These are phyloP conservation scores for Coriolopsis trogii DNA, from an alignment of 1,284 basidiomycete species.

Conservation along the genomic window DNA sequence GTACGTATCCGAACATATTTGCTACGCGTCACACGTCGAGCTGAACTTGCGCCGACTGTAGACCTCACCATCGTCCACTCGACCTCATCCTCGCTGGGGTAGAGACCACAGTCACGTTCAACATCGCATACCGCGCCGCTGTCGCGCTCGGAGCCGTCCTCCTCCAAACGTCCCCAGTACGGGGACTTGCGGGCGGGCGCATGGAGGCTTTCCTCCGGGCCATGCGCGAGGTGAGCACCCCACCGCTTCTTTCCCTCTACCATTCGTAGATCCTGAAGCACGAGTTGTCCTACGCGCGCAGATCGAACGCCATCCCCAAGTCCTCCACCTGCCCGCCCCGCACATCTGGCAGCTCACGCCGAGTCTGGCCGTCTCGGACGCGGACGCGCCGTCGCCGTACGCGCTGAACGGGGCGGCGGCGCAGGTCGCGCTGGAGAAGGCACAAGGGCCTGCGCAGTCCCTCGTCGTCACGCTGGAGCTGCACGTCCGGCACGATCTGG, in stretches of 20 bases:
- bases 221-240: conserved; percentile 70
- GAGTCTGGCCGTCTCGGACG: conserved; percentile 30
- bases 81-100: conserved; percentile 79
- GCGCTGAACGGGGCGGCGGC: conserved; percentile 18
- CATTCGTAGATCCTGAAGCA: background rate
- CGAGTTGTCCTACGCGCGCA: conserved; percentile 33
- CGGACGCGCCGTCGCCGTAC: conserved; percentile 23
- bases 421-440: conserved; percentile 18
- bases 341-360: conserved; percentile 87
- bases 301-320: conserved; percentile 80
- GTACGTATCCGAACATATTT: conserved; percentile 54
- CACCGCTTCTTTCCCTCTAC: conserved; percentile 5
- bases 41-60: conserved; percentile 35
- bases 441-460: conserved; percentile 39
- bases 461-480: conserved; percentile 84
- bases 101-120: conserved; percentile 77
- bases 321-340: conserved; percentile 77
- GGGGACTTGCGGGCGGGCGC: conserved; percentile 58
- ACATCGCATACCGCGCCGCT: conserved; percentile 81
- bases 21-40: too few species aligned
- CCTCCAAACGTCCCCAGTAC: conserved; percentile 81
- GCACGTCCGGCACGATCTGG: conserved; percentile 70
- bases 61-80: conserved; percentile 61
- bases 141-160: conserved; percentile 81
- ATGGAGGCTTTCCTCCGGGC: conserved; percentile 81